Conservation (phyloP, 1,284 basidiomycete species). For the Phylloboletellus chloephorus region DNA sequence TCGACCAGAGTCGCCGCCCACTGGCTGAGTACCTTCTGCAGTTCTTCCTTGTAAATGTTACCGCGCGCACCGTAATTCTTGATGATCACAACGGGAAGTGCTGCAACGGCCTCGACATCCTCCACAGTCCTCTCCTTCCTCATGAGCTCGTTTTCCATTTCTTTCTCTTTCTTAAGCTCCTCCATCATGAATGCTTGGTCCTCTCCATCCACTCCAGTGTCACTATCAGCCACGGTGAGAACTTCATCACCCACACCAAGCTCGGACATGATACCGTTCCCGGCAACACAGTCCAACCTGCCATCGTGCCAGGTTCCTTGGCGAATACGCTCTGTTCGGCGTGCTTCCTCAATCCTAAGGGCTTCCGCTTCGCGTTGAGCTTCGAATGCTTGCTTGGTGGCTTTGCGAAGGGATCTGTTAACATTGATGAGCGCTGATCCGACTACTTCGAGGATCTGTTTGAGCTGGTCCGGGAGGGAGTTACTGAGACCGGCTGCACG, state of each 20-base stretch:
- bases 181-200: slow-evolving; percentile 9
- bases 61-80: slow-evolving; percentile 70
- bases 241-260: slow-evolving; percentile 73
- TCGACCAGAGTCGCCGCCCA: slow-evolving; percentile 85
- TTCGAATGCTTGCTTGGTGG: slow-evolving; percentile 38
- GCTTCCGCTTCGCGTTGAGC: slow-evolving; percentile 31
- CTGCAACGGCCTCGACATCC: slow-evolving; percentile 48
- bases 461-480: slow-evolving; percentile 81
- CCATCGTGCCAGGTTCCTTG: slow-evolving; percentile 76
- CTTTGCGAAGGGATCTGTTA: slow-evolving; percentile 46
- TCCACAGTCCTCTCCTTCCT: slow-evolving; percentile 33
- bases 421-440: slow-evolving; percentile 68
- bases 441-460: slow-evolving; percentile 80
- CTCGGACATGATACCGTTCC: slow-evolving; percentile 80
- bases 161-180: slow-evolving; percentile 22
- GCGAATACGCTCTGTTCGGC: slow-evolving; percentile 41
- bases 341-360: slow-evolving; percentile 34
- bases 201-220: slow-evolving; percentile 19
- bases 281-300: slow-evolving; percentile 72
- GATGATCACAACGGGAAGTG: slow-evolving; percentile 82
- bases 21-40: slow-evolving; percentile 73
- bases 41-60: slow-evolving; percentile 60
- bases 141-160: slow-evolving; percentile 27
- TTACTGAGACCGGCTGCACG: slow-evolving; percentile 75
- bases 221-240: slow-evolving; percentile 37